Conservation (phyloP, 306 rosid genomes). For the Lathyrus tuberosus region DNA sequence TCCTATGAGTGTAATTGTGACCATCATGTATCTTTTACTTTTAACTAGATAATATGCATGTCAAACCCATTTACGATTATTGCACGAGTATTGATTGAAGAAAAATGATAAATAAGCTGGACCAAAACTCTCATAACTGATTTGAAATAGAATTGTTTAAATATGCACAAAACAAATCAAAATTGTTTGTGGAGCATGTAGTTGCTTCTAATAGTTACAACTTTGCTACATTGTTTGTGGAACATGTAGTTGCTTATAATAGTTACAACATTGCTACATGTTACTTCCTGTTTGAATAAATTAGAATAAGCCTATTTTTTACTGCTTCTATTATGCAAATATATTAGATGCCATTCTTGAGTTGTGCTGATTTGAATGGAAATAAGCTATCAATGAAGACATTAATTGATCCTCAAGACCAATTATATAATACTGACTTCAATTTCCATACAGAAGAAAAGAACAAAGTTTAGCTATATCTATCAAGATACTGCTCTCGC, state of each 20-base stretch:
- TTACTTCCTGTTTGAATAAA: slow-evolving; percentile 23
- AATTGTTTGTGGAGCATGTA: too few relatives aligned
- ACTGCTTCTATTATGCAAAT: slow-evolving; percentile 4
- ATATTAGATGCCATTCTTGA: slow-evolving; percentile 10
- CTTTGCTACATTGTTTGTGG: too few relatives aligned
- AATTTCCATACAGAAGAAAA: slow-evolving; percentile 52
- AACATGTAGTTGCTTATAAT: neutral
- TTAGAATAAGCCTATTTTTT: slow-evolving; percentile 3
- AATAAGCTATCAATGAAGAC: slow-evolving; percentile 24
- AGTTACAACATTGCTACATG: slow-evolving; percentile 3
- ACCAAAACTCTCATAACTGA: too few relatives aligned
- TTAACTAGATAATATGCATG: too few relatives aligned
- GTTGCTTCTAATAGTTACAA: too few relatives aligned
- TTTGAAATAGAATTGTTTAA: slow-evolving; percentile 20
- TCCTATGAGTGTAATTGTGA: too few relatives aligned
- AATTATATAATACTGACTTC: slow-evolving; percentile 22
- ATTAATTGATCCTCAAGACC: slow-evolving; percentile 5
- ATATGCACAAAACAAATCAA: slow-evolving; percentile 16
- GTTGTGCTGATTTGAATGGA: slow-evolving; percentile 9
- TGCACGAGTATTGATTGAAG: too few relatives aligned
- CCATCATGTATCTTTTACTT: too few relatives aligned
- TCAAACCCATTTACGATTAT: too few relatives aligned
- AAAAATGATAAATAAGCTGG: too few relatives aligned
- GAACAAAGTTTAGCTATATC: slow-evolving; percentile 42
- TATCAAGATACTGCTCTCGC: slow-evolving; percentile 10